A percentile compares a stretch with the other conserved stretches of the same genome.
Conservation (phyloP, 306 rosid genomes). For the Quercus ilex region DNA sequence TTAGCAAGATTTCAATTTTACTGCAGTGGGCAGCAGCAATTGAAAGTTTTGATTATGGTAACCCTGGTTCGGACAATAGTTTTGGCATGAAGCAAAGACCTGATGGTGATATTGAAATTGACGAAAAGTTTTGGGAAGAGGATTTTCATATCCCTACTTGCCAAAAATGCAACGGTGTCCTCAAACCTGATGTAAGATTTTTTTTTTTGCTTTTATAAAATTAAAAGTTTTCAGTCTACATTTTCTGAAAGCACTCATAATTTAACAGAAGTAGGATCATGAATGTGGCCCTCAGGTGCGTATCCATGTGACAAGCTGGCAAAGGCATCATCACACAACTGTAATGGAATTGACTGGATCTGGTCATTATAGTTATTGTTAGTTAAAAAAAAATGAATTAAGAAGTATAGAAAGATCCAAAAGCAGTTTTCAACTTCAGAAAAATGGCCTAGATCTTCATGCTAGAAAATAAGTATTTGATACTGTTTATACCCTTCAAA, state of each 20-base stretch:
- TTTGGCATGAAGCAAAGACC: slow-evolving; percentile 99
- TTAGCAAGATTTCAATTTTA: not conserved
- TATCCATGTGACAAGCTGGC: not conserved
- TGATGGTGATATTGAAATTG: slow-evolving; percentile 95
- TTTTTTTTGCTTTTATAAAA: slow-evolving; percentile 15
- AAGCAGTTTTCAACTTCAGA: not conserved
- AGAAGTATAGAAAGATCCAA: not conserved
- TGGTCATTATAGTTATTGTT: not conserved
- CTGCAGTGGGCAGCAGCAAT: slow-evolving; percentile 94
- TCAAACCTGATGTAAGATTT: slow-evolving; percentile 85
- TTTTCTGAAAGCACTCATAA: not conserved
- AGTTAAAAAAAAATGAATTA: not conserved
- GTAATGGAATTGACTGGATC: not conserved
- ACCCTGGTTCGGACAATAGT: slow-evolving; percentile 78
- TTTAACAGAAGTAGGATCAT: not conserved
- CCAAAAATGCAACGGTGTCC: slow-evolving; percentile 77
- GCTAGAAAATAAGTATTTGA: not conserved
- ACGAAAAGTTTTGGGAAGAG: slow-evolving; percentile 90
- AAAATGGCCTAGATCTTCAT: not conserved
- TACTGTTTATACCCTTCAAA: not conserved
- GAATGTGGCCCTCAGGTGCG: not conserved
- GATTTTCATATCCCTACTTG: slow-evolving; percentile 81
- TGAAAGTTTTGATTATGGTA: slow-evolving; percentile 63
- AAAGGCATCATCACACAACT: not conserved
- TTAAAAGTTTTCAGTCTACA: not conserved